Evolutionary conservation across 257 asterid species (phyloP), one percentile per base, ranked within the genome.

Genomic region (Solanum acaule): DNA sequence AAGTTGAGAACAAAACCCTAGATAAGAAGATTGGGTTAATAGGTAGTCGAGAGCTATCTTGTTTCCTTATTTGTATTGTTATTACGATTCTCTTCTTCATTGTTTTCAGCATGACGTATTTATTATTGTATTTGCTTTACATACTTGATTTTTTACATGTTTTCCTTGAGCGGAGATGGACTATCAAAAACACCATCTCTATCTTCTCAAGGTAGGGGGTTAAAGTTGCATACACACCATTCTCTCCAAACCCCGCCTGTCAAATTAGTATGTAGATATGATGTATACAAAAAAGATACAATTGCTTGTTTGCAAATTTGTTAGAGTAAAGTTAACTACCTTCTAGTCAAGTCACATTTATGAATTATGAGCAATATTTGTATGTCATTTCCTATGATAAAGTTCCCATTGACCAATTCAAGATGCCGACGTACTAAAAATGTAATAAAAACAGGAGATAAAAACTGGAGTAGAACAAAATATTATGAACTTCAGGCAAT

Each of bases 81-180:
- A n/a, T 10, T n/a, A 5, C 9, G 0, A 25, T 67, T 25, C 35
- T 25, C 73, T 67, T 67, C 9, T 67, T 2, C 20, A 0, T 27
- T 25, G 10, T 25, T 67, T 25, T 25, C 9, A 67, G 2, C 35
- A 6, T 25, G 20, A 5, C 34, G 0, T 67, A 2, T 12, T 67
- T 13, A 27, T 3, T 67, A 67, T 13, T 27, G 0, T 68, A 68
- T 67, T 67, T 67, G 3, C 0, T 25, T 67, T 27, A 67, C 35
- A 12, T 3, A 27, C 4, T n/a, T n/a, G 0, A 3, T 4, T 42
- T 67, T 67, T 25, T 1, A 27, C 0, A 1, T n/a, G 0, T 25
- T 12, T 67, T 67, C 2, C 5, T 67, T 67, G 20, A 0, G 20
- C 4, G 0, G 16, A 2, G 18, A 10, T 52, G 63, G 33, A 25